Percentiles rank a stretch among this genome's conserved stretches.
These are phyloP conservation scores for Leishmania amazonensis DNA, from an alignment of 208 protist genomes.

Conservation along the genomic window DNA sequence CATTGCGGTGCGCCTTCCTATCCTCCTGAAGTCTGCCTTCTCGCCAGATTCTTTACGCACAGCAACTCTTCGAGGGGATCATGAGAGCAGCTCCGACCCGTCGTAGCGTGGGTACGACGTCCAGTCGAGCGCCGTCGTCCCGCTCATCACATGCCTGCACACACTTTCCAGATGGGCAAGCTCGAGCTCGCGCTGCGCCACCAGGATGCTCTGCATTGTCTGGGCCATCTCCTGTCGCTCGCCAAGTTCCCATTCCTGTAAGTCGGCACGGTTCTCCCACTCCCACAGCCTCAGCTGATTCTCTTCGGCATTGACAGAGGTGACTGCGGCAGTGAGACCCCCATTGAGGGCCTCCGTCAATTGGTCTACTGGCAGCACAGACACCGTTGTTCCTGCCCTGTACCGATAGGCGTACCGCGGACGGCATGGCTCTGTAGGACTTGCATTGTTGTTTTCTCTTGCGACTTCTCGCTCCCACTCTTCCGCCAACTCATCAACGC, in stretches of 20 bases:
- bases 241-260: slow-evolving; percentile 39
- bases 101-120: slow-evolving; percentile 37
- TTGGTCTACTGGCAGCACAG: slow-evolving; percentile 7
- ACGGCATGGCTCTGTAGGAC: background rate
- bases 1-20: background rate
- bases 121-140: slow-evolving; percentile 38
- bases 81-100: background rate
- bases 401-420: background rate
- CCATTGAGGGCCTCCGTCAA: background rate
- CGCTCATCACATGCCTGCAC: slow-evolving; percentile 34
- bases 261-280: slow-evolving; percentile 33
- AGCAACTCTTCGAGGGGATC: background rate
- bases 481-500: background rate
- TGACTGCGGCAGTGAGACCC: background rate
- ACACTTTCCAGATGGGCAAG: slow-evolving; percentile 13
- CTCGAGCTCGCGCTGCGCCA: slow-evolving; percentile 35
- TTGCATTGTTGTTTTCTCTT: background rate
- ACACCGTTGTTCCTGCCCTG: slow-evolving; percentile 10
- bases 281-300: slow-evolving; percentile 17
- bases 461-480: background rate
- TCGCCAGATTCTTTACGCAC: background rate
- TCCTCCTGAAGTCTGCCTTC: background rate
- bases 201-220: slow-evolving; percentile 35
- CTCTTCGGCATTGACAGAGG: background rate
- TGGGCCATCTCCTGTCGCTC: slow-evolving; percentile 42